Base-by-base conservation (phyloP, 148 eudicot species). In the Salicornia ramosissima region DNA sequence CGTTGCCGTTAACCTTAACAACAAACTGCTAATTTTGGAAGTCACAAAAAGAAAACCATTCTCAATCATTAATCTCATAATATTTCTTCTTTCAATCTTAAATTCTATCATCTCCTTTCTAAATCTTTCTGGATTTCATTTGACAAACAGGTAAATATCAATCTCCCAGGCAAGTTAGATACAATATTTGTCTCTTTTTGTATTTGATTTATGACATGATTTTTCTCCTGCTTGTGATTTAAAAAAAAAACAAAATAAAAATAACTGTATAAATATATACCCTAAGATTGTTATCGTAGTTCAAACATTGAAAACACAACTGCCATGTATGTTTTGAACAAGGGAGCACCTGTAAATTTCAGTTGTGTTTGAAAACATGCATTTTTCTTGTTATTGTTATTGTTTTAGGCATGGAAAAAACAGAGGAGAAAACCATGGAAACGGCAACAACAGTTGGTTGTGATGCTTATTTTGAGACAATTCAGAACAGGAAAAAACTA, bases 401-500 rank as follows among this genome's bases (percentile, higher is more conserved):
- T 59, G 34, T 34, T 24, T 18, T 45, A 81, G 77, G 25, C 16
- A 84, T 86, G 88, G 84, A 85, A 10, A 70, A 77, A 65, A 19
- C 77, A 13, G 45, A 81, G 59, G 70, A 56, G 9, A 33, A 70
- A 64, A 53, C 31, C 22, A 61, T 65, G 22, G 84, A 68, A 29
- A 74, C 53, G 10, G 40, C 69, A 31, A 68, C 76, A 53, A 78
- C 74, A 19, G 69, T 75, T 46, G 79, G 81, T 64, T 86, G 66
- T 71, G 98, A 93, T 84, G 89, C 86, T 54, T 93, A 93, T 65
- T 93, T 88, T 67, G 90, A 90, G 63, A 78, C 77, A 24, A 83
- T 93, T 10, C 97, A 87, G 75, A 84, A 64, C 31, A 71, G 96
- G 77, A 90, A 90, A 79, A 93, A 85, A 73, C 73, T 93, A 67